These are phyloP conservation scores for Colletotrichum caudatum DNA, from an alignment of 2,329 filamentous ascomycete species.

Conservation along the genomic window DNA sequence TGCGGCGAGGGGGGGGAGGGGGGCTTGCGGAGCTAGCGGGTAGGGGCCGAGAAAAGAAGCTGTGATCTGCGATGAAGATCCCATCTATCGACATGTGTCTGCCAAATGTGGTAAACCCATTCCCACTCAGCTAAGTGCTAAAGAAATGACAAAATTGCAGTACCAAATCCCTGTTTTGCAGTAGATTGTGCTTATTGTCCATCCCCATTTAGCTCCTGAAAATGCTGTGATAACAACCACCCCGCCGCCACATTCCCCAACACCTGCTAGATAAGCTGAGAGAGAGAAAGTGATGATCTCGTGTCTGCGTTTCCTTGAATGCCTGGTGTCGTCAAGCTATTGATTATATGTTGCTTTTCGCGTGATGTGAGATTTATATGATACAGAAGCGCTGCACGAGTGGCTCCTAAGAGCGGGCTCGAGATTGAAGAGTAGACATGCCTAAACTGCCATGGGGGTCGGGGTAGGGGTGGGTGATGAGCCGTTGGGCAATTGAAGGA, in stretches of 20 bases:
- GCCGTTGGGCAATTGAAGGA: conserved; percentile 61
- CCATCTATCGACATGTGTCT: conserved; percentile 35
- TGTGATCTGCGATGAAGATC: conserved; percentile 25
- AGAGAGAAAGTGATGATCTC: conserved; percentile 36
- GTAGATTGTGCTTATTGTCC: conserved; percentile 25
- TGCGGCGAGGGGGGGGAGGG: background rate
- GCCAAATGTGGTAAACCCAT: conserved; percentile 23
- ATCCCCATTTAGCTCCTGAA: conserved; percentile 39
- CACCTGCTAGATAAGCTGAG: conserved; percentile 38
- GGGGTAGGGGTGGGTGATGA: conserved; percentile 33
- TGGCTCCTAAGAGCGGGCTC: conserved; percentile 21
- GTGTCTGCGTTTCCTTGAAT: conserved; percentile 30
- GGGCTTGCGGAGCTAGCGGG: conserved; percentile 3
- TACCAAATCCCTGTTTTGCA: conserved; percentile 33
- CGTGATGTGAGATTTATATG: conserved; percentile 31
- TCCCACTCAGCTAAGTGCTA: background rate
- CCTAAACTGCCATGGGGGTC: conserved; percentile 36
- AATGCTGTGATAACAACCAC: conserved; percentile 39
- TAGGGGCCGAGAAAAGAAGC: background rate
- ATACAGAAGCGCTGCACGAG: conserved; percentile 22
- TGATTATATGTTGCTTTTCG: conserved; percentile 31
- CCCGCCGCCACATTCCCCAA: conserved; percentile 40
- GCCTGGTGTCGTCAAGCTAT: conserved; percentile 24
- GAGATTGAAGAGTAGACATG: conserved; percentile 1
- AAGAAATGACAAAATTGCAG: conserved; percentile 24